phyloP scores from a whole-genome alignment of 805 yeast species.

The Lipomyces starkeyi region DNA sequence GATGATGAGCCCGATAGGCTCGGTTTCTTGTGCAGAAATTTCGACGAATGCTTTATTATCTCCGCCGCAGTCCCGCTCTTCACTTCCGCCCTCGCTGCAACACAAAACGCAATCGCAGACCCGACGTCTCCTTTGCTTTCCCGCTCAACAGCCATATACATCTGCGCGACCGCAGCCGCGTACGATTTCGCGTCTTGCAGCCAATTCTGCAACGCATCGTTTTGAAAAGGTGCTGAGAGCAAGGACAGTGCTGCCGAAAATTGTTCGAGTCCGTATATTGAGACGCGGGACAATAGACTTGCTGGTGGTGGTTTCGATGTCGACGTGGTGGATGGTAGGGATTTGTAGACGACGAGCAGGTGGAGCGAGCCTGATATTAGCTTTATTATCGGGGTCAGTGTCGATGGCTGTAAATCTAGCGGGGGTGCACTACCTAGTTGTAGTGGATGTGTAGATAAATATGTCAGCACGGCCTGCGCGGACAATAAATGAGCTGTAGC shows the following conservation, averaged over 20 bases:
- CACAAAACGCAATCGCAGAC: slow-evolving; percentile 42
- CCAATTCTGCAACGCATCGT: slow-evolving; percentile 39
- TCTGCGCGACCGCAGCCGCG: slow-evolving; percentile 41
- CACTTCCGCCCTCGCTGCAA: slow-evolving; percentile 38
- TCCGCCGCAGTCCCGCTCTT: slow-evolving; percentile 21
- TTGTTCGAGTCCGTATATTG: slow-evolving; percentile 45
- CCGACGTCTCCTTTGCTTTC: slow-evolving; percentile 42
- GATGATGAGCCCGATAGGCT: not conserved
- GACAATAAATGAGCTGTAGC: slow-evolving; percentile 42
- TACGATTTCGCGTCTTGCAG: slow-evolving; percentile 39
- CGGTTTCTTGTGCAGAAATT: slow-evolving; percentile 13
- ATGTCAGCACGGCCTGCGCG: slow-evolving; percentile 40
- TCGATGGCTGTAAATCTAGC: slow-evolving; percentile 39
- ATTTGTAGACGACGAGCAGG: slow-evolving; percentile 41
- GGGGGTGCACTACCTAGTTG: slow-evolving; percentile 28
- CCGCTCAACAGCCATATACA: slow-evolving; percentile 42
- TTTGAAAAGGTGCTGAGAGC: slow-evolving; percentile 34
- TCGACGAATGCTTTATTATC: slow-evolving; percentile 4
- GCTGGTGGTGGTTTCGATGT: slow-evolving; percentile 38
- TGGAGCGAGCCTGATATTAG: slow-evolving; percentile 44
- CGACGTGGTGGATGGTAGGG: slow-evolving; percentile 27
- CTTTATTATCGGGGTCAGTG: slow-evolving; percentile 38
- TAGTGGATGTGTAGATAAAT: slow-evolving; percentile 36
- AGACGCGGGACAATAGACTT: slow-evolving; percentile 43
- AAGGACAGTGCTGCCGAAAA: slow-evolving; percentile 42